Conservation (phyloP, 495 filamentous ascomycete genomes). For the Filosporella fistucella region DNA sequence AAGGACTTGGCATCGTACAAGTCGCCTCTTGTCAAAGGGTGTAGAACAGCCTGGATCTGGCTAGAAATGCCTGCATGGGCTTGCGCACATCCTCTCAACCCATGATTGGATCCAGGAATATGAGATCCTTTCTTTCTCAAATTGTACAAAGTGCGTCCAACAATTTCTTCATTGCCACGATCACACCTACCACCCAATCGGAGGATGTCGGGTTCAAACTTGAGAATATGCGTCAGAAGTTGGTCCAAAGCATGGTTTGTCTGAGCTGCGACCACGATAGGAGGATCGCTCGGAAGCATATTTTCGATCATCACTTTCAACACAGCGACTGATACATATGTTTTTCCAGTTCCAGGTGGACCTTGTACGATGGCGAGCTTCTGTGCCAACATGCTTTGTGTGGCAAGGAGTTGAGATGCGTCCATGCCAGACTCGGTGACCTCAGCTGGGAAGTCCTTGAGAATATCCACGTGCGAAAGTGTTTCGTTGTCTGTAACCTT, state of each 20-base stretch:
- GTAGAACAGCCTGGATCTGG: conserved; percentile 42
- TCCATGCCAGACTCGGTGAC: conserved; percentile 43
- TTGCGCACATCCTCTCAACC: conserved; percentile 4
- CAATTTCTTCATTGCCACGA: conserved; percentile 56
- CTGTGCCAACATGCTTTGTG: conserved; percentile 60
- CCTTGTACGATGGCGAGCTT: conserved; percentile 80
- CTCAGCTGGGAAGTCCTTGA: conserved; percentile 42
- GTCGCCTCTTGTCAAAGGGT: conserved; percentile 27
- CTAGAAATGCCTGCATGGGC: too few species aligned
- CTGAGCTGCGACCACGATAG: conserved; percentile 39
- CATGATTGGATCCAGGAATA: neutral
- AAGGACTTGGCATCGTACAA: conserved; percentile 26
- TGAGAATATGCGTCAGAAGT: conserved; percentile 61
- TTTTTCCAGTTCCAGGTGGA: conserved; percentile 90
- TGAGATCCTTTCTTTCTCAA: conserved; percentile 27
- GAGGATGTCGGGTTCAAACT: conserved; percentile 62
- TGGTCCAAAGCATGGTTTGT: conserved; percentile 96
- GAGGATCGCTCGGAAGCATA: conserved; percentile 53
- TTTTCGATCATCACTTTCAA: conserved; percentile 65
- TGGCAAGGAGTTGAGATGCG: conserved; percentile 50
- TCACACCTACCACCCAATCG: conserved; percentile 77
- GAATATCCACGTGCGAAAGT: conserved; percentile 34
- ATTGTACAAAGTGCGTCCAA: conserved; percentile 60
- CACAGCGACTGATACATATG: conserved; percentile 68
- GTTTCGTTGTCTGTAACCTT: too few species aligned